Percentiles rank a stretch among this genome's conserved stretches.
phyloP scores from a whole-genome alignment of 768 basidiomycete genomes.

The Tubosaeta sp. region DNA sequence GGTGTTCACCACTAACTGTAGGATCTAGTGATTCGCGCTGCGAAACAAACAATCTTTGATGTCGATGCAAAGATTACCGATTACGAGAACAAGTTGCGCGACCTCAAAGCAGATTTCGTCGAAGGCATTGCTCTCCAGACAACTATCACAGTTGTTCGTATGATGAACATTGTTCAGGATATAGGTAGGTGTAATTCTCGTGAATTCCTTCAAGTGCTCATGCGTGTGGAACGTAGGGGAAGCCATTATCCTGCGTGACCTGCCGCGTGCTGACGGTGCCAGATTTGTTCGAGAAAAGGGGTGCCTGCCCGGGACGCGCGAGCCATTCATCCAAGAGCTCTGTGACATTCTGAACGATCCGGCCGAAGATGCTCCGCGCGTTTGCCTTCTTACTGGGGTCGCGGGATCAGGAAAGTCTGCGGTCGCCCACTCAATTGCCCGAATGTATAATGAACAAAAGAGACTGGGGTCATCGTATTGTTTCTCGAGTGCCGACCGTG shows the following conservation, averaged over 20 bases:
- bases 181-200: too few relatives aligned
- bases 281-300: conserved; percentile 4
- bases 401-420: not conserved
- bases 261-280: conserved; percentile 7
- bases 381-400: conserved; percentile 19
- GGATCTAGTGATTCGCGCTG: too few relatives aligned
- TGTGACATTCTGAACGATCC: not conserved
- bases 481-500: conserved; percentile 7
- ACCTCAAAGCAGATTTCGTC: too few relatives aligned
- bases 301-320: conserved; percentile 1
- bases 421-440: conserved; percentile 1
- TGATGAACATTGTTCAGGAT: too few relatives aligned
- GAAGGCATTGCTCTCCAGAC: too few relatives aligned
- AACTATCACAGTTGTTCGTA: too few relatives aligned
- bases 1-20: too few relatives aligned
- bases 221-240: not conserved
- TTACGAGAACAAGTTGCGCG: too few relatives aligned
- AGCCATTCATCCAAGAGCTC: not conserved
- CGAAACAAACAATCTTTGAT: too few relatives aligned
- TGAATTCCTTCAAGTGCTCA: not conserved
- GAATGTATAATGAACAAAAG: conserved; percentile 8
- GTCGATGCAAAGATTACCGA: too few relatives aligned
- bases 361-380: not conserved
- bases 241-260: conserved; percentile 1
- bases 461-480: conserved; percentile 24